phyloP scores from a whole-genome alignment of 2,329 filamentous ascomycete genomes.

The Zelopaecilomyces penicillatus region DNA sequence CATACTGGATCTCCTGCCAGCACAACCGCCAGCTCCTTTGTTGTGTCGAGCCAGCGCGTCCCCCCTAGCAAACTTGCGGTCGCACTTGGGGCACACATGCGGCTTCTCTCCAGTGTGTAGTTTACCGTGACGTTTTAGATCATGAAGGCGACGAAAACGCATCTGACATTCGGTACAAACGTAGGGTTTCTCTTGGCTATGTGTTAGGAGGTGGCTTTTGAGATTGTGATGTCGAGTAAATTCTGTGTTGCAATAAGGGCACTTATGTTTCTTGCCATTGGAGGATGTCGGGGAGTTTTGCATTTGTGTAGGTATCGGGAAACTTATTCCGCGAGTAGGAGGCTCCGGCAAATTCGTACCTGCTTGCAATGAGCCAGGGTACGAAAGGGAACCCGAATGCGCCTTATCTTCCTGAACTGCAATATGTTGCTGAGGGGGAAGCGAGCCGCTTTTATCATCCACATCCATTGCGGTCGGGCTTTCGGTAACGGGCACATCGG shows the following conservation, averaged over 20 bases:
- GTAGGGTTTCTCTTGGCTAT: constrained; percentile 97
- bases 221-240: constrained; percentile 97
- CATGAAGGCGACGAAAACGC: constrained; percentile 85
- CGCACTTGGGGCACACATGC: constrained; percentile 90
- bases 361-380: constrained; percentile 43
- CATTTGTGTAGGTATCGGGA: constrained; percentile 41
- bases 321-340: constrained; percentile 45
- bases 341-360: constrained; percentile 35
- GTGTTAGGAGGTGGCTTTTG: constrained; percentile 93
- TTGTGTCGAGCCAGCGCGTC: constrained; percentile 92
- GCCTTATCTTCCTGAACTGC: constrained; percentile 43
- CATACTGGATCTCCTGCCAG: constrained; percentile 80
- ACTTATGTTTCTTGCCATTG: constrained; percentile 80
- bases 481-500: constrained; percentile 35
- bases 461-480: constrained; percentile 49
- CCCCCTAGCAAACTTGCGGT: constrained; percentile 87
- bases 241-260: constrained; percentile 90
- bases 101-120: constrained; percentile 93
- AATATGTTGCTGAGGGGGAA: constrained; percentile 28
- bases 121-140: constrained; percentile 92
- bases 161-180: constrained; percentile 89
- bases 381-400: constrained; percentile 44
- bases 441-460: constrained; percentile 33
- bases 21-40: constrained; percentile 92
- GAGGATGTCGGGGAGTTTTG: constrained; percentile 51